Conservation (phyloP, 2,329 filamentous ascomycete species). For the Botryotinia calthae region DNA sequence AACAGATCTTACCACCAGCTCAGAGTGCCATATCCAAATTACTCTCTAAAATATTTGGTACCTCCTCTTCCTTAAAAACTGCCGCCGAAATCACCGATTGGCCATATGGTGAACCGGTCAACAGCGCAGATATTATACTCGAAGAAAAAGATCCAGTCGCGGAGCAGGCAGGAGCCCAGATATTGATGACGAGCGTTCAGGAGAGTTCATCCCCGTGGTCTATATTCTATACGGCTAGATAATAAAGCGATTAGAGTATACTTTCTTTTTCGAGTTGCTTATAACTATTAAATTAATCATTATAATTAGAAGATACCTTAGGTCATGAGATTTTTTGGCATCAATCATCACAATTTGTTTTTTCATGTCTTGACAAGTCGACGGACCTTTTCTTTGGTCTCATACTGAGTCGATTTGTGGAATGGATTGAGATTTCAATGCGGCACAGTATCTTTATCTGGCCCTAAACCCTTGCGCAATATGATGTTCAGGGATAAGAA, state of each 20-base stretch:
- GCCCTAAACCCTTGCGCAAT: neutral
- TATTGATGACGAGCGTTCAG: slow-evolving; percentile 7
- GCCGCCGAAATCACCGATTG: slow-evolving; percentile 9
- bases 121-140: neutral
- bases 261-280: neutral
- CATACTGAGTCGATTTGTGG: neutral
- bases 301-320: neutral
- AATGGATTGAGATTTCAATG: neutral
- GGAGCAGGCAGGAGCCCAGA: neutral
- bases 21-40: slow-evolving; percentile 5
- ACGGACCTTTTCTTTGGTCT: neutral
- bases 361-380: neutral
- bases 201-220: slow-evolving; percentile 12
- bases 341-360: neutral
- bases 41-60: neutral
- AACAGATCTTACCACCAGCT: slow-evolving; percentile 17
- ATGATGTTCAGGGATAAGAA: neutral
- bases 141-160: slow-evolving; percentile 1
- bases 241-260: neutral
- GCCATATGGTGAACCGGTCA: slow-evolving; percentile 3
- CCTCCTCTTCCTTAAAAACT: neutral
- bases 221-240: slow-evolving; percentile 2
- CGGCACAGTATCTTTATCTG: neutral
- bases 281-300: neutral
- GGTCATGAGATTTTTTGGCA: neutral